Evolutionary conservation across 345 rosid species (phyloP), one percentile per base, ranked within the genome.

Genomic region (Corchorus olitorius): DNA sequence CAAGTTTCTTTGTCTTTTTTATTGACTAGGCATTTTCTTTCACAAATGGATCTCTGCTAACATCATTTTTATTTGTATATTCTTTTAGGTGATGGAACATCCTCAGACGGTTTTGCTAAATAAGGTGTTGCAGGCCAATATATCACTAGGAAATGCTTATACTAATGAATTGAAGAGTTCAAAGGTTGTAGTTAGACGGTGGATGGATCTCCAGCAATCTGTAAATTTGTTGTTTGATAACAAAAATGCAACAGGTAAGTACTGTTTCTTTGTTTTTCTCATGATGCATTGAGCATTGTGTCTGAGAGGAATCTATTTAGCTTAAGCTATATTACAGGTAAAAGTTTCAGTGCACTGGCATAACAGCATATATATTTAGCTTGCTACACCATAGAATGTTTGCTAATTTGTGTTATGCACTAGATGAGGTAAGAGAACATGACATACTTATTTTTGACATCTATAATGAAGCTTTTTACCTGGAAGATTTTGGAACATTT

Each of bases 151-250:
- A 77, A 89, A 91, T 88, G 94, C 95, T 66, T 76, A 80, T 79
- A 70, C 60, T 49, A 88, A 88, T 74, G 78, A 77, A 54, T 52
- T 63, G 43, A 88, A 84, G 20, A 84, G 70, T 33, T 56, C 86
- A 50, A 83, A 76, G 75, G 76, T 84, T 50, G 73, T 84, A 50
- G 76, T 85, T 75, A 76, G 75, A 37, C 84, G 87, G 76, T 96
- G 99, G 99, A 87, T 87, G 89, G 92, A 85, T 20, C 99, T 96
- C 72, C 99, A 96, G 80, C 93, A 89, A 78, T 89, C 97, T 35
- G 79, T 93, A 75, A 93, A 88, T 81, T 80, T 90, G 73, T 81
- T 92, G 81, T 93, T 83, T 79, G 97, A 93, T 87, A 83, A 92
- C 82, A 93, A 93, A 88, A 86, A 90, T 84, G 93, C 90, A 50